A percentile compares a stretch with the other conserved stretches of the same genome.
Conservation (phyloP, 2,329 filamentous ascomycete genomes). For the Alternaria solani region DNA sequence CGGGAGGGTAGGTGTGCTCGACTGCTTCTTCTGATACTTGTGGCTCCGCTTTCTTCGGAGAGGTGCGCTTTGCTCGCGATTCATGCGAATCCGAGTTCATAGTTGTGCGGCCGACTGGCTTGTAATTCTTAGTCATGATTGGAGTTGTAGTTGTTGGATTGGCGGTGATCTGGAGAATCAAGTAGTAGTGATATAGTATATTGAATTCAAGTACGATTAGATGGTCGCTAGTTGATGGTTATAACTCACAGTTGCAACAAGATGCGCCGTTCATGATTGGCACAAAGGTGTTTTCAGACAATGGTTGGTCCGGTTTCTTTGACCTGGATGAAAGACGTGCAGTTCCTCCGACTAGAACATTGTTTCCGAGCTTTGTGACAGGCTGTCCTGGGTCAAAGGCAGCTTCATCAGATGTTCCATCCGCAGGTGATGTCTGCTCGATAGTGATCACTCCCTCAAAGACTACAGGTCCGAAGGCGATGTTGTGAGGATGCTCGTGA, state of each 20-base stretch:
- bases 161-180: neutral
- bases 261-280: neutral
- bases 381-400: neutral
- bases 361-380: neutral
- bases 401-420: neutral
- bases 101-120: too few relatives aligned
- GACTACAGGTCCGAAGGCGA: neutral
- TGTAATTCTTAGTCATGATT: neutral
- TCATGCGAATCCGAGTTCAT: neutral
- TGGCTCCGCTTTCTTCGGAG: neutral
- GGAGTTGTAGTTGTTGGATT: neutral
- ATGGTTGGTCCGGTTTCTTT: neutral
- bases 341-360: neutral
- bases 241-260: neutral
- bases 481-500: too few relatives aligned
- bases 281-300: neutral
- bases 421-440: too few relatives aligned
- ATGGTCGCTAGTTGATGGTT: neutral
- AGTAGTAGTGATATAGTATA: neutral
- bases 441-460: neutral
- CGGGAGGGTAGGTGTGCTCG: neutral
- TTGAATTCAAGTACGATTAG: neutral
- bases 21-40: neutral
- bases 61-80: neutral
- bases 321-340: neutral